These are phyloP conservation scores for Coprinopsis cinerea DNA, from an alignment of 768 basidiomycete species.

Conservation along the genomic window DNA sequence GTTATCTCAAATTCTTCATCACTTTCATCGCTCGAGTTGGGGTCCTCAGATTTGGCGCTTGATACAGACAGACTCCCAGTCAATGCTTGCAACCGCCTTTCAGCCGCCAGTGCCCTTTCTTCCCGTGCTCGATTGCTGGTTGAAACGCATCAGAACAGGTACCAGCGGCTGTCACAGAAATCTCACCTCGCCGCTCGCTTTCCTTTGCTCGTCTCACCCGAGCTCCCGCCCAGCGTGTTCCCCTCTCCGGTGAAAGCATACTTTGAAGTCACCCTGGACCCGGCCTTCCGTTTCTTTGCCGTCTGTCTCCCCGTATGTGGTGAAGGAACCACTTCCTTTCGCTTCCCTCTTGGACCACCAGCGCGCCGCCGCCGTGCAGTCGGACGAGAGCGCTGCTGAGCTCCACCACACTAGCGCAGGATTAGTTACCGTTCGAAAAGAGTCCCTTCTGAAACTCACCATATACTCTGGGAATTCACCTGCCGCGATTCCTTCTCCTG, in stretches of 20 bases:
- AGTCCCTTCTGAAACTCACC: too few species aligned
- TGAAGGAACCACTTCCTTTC: conserved; percentile 42
- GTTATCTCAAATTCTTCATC: conserved; percentile 33
- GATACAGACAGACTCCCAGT: conserved; percentile 25
- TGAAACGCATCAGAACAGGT: conserved; percentile 3
- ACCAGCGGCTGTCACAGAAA: background rate
- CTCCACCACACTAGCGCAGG: conserved; percentile 78
- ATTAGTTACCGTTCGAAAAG: too few species aligned
- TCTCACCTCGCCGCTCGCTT: conserved; percentile 62
- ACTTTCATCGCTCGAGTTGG: conserved; percentile 7
- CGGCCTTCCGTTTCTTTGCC: conserved; percentile 64
- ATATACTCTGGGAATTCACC: conserved; percentile 75
- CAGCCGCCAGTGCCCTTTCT: conserved; percentile 71
- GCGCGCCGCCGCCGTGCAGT: conserved; percentile 38
- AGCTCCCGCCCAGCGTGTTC: conserved; percentile 39
- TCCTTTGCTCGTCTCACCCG: conserved; percentile 44
- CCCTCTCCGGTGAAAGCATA: conserved; percentile 58
- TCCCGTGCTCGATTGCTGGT: conserved; percentile 73
- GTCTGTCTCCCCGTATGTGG: conserved; percentile 56
- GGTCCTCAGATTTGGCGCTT: background rate
- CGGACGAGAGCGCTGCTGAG: conserved; percentile 60
- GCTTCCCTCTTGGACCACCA: conserved; percentile 19
- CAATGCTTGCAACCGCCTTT: conserved; percentile 49
- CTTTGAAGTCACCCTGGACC: conserved; percentile 58
- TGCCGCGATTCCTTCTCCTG: conserved; percentile 42